Percentiles rank a stretch among this genome's conserved stretches.
Conservation (phyloP, 2,329 filamentous ascomycete genomes). For the Pyrenochaeta sp. region DNA sequence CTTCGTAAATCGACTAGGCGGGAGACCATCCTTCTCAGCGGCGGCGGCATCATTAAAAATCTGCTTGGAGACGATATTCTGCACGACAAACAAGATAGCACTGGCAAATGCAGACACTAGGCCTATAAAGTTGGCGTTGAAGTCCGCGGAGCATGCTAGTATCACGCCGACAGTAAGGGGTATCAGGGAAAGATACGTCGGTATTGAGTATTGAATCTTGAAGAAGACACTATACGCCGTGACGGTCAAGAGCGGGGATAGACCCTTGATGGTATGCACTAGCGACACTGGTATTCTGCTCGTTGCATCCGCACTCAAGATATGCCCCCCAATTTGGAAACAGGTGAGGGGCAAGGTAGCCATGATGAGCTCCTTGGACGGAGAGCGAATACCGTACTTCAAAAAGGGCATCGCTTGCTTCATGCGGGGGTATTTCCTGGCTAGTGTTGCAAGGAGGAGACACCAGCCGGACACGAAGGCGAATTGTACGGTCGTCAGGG, state of each 20-base stretch:
- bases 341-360: constrained; percentile 90
- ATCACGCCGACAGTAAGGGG: constrained; percentile 94
- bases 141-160: constrained; percentile 92
- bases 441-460: constrained; percentile 78
- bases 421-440: constrained; percentile 74
- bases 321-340: constrained; percentile 93
- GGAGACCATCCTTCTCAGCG: constrained; percentile 76
- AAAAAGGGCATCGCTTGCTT: constrained; percentile 78
- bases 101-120: constrained; percentile 87
- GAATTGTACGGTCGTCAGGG: constrained; percentile 92
- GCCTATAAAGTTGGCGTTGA: constrained; percentile 88
- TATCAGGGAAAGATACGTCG: constrained; percentile 79
- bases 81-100: constrained; percentile 94
- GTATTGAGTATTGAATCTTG: constrained; percentile 83
- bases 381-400: constrained; percentile 82
- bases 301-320: constrained; percentile 92
- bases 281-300: constrained; percentile 95
- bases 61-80: constrained; percentile 98
- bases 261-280: constrained; percentile 97
- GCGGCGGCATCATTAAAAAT: constrained; percentile 94
- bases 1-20: constrained; percentile 71
- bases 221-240: constrained; percentile 90
- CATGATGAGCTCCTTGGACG: constrained; percentile 80
- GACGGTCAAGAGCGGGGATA: constrained; percentile 95
- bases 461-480: constrained; percentile 91